Evolutionary conservation across 1,139 yeast species (phyloP), one percentile per base, ranked within the genome.

Genomic region (Protomyces pachydermus): DNA sequence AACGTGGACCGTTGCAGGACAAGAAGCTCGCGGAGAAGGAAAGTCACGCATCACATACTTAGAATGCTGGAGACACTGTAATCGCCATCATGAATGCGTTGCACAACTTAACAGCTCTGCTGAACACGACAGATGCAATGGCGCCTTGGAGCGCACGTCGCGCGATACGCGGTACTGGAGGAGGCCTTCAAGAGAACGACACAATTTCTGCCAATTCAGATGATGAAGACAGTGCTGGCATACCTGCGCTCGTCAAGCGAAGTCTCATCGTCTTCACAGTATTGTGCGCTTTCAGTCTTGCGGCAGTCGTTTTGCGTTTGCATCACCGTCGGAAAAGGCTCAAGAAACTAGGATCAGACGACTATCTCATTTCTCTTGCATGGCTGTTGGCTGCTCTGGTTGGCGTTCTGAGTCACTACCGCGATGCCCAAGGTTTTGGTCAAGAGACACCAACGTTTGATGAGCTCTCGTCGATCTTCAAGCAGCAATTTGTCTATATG

Each of bases 291-390:
- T 18, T 42, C 23, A 42, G 48, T 18, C 9, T 42, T 10, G 48
- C 48, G 23, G 48, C 48, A 20, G 48, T 42, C 2, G 25, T 23
- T 9, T 10, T 42, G 20, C 48, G 48, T 3, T 23, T 42, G 4
- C 16, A 42, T 16, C 48, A 42, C 25, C 48, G 55, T 8, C 18
- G 55, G 20, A 34, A 10, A 14, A 45, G 55, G 14, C 42, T 52
- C 42, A 52, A 52, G 55, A 35, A 28, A 14, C 55, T 52, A 12
- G 42, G 42, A 8, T 25, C 37, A 23, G 55, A 52, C 42, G 55
- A 52, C 32, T 20, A 28, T 34, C 42, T 52, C 20, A 52, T 52
- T 18, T 14, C 42, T 16, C 16, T 32, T 18, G 55, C 55, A n/a
- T 52, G 55, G 55, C 16, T 35, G 3, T 8, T 52, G 42, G 37